Evolutionary conservation across 768 basidiomycete species (phyloP).

Genomic region (Naganishia friedmannii): DNA sequence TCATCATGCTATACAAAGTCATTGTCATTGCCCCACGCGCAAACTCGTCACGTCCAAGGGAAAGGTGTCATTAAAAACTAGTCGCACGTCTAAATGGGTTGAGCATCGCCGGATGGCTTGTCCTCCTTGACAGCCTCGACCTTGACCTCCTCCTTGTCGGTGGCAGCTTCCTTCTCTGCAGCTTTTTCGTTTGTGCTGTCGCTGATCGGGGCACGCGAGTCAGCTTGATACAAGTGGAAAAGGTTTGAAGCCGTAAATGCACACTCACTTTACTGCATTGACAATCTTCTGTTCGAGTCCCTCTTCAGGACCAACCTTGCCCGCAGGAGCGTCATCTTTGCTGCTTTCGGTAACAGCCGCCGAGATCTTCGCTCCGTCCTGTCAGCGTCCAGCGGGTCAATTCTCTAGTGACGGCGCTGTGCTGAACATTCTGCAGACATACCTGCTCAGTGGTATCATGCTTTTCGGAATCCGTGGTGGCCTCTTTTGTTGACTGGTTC

Average conservation of each 20-base stretch:
- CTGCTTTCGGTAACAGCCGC: constrained; percentile 39
- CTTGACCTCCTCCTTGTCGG: constrained; percentile 41
- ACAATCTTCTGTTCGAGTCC: constrained; percentile 38
- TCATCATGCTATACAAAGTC: constrained; percentile 19
- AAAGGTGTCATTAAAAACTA: constrained; percentile 1
- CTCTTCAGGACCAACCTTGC: constrained; percentile 48
- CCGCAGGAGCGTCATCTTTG: constrained; percentile 36
- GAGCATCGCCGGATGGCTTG: constrained; percentile 22
- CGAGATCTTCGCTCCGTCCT: constrained; percentile 27
- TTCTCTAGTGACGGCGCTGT: neutral
- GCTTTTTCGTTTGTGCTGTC: neutral
- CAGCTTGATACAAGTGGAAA: neutral
- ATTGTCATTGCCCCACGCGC: neutral
- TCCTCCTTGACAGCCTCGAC: constrained; percentile 24
- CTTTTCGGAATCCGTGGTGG: constrained; percentile 22
- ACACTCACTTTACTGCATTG: constrained; percentile 17
- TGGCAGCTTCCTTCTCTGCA: constrained; percentile 37
- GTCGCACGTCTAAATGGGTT: constrained; percentile 1
- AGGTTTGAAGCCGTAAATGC: neutral
- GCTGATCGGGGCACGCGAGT: neutral
- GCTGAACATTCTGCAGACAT: neutral
- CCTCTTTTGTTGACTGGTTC: constrained; percentile 12
- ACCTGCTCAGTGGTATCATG: constrained; percentile 9
- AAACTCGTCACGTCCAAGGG: neutral
- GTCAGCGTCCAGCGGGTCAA: neutral